Evolutionary conservation across 2,329 filamentous ascomycete genomes (phyloP).

Genomic region (Pezicula rhizophila): DNA sequence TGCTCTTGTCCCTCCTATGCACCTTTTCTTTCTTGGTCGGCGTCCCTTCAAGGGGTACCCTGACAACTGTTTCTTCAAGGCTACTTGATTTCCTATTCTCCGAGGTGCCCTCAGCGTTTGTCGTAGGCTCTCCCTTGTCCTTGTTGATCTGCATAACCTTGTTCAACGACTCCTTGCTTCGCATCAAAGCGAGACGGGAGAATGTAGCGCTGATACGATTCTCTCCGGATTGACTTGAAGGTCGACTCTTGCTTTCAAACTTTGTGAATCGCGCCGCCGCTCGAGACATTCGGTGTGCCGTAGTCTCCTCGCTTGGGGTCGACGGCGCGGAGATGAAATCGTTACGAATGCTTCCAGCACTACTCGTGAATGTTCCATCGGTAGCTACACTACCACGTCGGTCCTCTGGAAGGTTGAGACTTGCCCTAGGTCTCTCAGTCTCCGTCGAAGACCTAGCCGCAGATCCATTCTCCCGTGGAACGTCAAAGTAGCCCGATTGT

Average conservation of each 20-base stretch:
- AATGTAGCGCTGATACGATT: conserved; percentile 52
- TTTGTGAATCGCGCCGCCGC: conserved; percentile 50
- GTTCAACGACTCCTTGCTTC: conserved; percentile 24
- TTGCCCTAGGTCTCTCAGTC: conserved; percentile 39
- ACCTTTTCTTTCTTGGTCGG: conserved; percentile 17
- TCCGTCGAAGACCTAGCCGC: conserved; percentile 52
- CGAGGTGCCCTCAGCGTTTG: not conserved
- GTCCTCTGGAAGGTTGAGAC: conserved; percentile 41
- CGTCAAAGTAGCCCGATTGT: conserved; percentile 39
- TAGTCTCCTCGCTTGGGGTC: conserved; percentile 47
- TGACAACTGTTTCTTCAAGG: conserved; percentile 8
- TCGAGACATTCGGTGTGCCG: conserved; percentile 48
- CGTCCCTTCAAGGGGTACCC: not conserved
- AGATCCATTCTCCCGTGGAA: conserved; percentile 31
- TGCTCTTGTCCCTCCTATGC: conserved; percentile 21
- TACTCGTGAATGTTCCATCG: conserved; percentile 33
- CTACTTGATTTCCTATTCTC: conserved; percentile 8
- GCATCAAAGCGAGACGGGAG: conserved; percentile 32
- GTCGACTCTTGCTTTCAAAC: conserved; percentile 44
- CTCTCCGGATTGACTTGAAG: conserved; percentile 53
- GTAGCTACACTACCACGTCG: conserved; percentile 45
- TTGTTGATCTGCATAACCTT: conserved; percentile 11
- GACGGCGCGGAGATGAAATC: conserved; percentile 32
- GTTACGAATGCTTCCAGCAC: conserved; percentile 32
- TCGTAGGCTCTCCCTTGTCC: conserved; percentile 2